Evolutionary conservation across 1,139 yeast species (phyloP), one percentile per base, ranked within the genome.

Genomic region (Suhomyces anneliseae): DNA sequence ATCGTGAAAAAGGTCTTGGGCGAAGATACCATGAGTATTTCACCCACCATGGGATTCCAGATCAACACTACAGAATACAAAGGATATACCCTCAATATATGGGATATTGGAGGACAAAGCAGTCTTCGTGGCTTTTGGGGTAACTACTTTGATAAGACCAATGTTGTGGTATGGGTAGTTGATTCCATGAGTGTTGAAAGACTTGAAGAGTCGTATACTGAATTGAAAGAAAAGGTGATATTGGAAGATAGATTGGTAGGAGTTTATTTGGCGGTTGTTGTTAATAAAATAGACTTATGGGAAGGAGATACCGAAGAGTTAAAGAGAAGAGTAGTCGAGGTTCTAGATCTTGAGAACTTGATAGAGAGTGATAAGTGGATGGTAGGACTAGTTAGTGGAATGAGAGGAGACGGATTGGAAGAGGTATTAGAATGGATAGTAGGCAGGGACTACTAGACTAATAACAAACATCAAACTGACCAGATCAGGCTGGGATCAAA

Each of bases 101-200:
- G 92, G 97, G 97, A 90, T 60, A 83, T 90, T 9, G 97, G 97
- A 2, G 97, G 97, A 0, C 97, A 90, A 62, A 71, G 78, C 11
- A 78, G 88, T 14, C 68, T 90, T 42, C 74, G 97, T 40, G 82
- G 89, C 19, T 90, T 90, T 63, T 90, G 97, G 97, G 82, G 88
- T 49, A 90, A 90, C 66, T 90, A 90, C 66, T 90, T 87, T 61
- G 97, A 90, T 53, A 82, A 82, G 55, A 87, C 96, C 7, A 93
- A 92, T 58, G 80, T 83, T 11, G 73, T 92, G 27, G 67, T 92
- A n/a, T 92, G 98, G 97, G 96, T 92, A n/a, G 78, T 92, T 9
- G 98, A 93, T 65, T 78, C 83, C 4, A 71, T 81, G 51, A 81
- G 83, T 36, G 62, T 76, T 38, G 83, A 81, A 45, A 68, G 97